These are phyloP conservation scores for Trichoderma koningii DNA, from an alignment of 2,329 filamentous ascomycete genomes.

Conservation along the genomic window DNA sequence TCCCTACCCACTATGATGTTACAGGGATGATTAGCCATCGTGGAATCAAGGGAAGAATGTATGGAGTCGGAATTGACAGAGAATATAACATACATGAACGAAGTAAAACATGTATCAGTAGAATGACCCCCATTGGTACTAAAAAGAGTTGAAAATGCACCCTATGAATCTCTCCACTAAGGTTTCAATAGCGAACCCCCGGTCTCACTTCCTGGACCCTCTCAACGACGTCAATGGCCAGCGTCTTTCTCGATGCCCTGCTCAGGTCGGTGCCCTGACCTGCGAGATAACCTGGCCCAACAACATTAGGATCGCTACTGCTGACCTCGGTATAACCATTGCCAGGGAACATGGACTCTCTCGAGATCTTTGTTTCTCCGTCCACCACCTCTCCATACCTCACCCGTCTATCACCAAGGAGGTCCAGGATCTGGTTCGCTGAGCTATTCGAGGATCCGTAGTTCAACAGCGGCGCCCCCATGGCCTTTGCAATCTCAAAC, in stretches of 20 bases:
- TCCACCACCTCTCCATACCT: conserved; percentile 15
- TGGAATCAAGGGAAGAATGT: too few species aligned
- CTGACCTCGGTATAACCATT: neutral
- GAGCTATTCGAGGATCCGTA: conserved; percentile 19
- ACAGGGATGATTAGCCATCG: too few species aligned
- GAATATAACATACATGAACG: too few species aligned
- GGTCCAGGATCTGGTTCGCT: conserved; percentile 3
- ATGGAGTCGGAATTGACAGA: too few species aligned
- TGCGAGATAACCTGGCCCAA: neutral
- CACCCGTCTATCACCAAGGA: neutral
- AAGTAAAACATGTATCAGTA: too few species aligned
- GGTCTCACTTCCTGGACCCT: neutral
- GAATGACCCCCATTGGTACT: neutral
- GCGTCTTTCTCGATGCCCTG: neutral
- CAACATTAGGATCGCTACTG: neutral
- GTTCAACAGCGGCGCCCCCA: conserved; percentile 15
- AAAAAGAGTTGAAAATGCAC: too few species aligned
- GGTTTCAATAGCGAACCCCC: conserved; percentile 1
- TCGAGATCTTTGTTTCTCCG: neutral
- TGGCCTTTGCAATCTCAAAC: conserved; percentile 24
- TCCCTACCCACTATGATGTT: too few species aligned
- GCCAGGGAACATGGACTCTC: neutral
- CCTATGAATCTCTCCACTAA: too few species aligned
- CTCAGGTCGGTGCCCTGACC: neutral
- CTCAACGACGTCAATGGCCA: neutral